Base-by-base conservation (phyloP, 768 basidiomycete genomes). In the Russula lepida region DNA sequence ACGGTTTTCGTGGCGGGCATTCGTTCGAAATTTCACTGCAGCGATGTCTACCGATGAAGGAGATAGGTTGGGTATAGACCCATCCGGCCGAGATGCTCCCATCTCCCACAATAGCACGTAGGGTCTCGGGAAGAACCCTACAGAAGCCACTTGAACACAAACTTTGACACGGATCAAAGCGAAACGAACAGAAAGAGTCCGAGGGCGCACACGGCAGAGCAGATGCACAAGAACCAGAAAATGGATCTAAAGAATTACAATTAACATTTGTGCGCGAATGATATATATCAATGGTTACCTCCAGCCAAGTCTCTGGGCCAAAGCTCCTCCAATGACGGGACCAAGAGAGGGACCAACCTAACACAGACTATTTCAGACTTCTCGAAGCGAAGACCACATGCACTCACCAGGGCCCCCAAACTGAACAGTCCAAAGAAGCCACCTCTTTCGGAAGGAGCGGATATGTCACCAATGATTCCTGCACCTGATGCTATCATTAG, bases 391-490 rank as follows among this genome's bases (percentile, higher is more conserved):
- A 19, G 11, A 15, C 27, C 25, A 32, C 15, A 12, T 13, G 12
- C 15, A 68, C 81, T 44, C 63, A 83, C 85, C 77, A 84, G 77
- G n/a, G 86, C 84, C 0, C 86, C 86, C 3, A 86, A 60, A 37
- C 72, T 77, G 70, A 83, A 89, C 8, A 88, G 53, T 3, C 89
- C 91, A 58, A 84, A 79, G 72, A 85, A 90, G 7, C 83, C 80
- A 19, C 88, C 92, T 37, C 91, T 76, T 72, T 93, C 89, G 39
- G 80, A 78, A 0, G 81, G 84, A 2, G 79, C 79, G 6, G 88
- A 81, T 28, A 95, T 86, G 69, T 95, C 92, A 2, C 83, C 83
- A 58, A 95, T 80, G 6, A 89, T 83, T 6, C 92, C 92, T 35
- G 86, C 83, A 55, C 85, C 85, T 83, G 41, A 28, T 54, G 39